phyloP scores from a whole-genome alignment of 2,329 filamentous ascomycete species.

The Penicillium sp. region DNA sequence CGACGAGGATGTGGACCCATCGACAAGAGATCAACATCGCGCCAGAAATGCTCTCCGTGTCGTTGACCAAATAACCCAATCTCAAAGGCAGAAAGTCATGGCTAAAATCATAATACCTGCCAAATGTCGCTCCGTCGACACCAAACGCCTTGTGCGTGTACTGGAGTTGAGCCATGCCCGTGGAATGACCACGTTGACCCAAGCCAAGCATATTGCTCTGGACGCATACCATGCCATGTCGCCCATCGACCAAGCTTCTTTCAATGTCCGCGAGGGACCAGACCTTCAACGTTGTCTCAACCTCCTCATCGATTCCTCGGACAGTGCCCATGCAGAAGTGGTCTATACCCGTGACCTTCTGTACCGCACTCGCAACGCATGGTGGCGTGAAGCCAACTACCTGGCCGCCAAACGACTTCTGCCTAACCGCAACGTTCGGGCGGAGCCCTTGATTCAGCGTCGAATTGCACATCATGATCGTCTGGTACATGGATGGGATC shows the following conservation, averaged over 20 bases:
- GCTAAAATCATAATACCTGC: not conserved
- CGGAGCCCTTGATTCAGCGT: not conserved
- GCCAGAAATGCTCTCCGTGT: not conserved
- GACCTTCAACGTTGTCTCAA: not conserved
- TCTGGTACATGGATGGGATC: not conserved
- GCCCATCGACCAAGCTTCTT: not conserved
- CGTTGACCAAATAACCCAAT: not conserved
- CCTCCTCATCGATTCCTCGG: not conserved
- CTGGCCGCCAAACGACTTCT: not conserved
- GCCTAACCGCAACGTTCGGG: not conserved
- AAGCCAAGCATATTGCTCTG: not conserved
- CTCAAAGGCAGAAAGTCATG: not conserved
- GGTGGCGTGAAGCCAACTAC: not conserved
- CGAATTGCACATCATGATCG: not conserved
- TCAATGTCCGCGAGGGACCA: not conserved
- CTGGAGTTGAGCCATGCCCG: not conserved
- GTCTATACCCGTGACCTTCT: not conserved
- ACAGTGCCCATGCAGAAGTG: not conserved
- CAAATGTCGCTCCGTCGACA: not conserved
- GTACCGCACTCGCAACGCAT: not conserved
- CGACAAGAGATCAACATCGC: not conserved
- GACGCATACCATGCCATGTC: not conserved
- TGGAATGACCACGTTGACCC: not conserved
- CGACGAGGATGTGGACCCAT: not conserved
- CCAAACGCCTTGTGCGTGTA: not conserved